Base-by-base conservation (phyloP, 2,329 filamentous ascomycete genomes). In the Beauveria scarabaeidicola region DNA sequence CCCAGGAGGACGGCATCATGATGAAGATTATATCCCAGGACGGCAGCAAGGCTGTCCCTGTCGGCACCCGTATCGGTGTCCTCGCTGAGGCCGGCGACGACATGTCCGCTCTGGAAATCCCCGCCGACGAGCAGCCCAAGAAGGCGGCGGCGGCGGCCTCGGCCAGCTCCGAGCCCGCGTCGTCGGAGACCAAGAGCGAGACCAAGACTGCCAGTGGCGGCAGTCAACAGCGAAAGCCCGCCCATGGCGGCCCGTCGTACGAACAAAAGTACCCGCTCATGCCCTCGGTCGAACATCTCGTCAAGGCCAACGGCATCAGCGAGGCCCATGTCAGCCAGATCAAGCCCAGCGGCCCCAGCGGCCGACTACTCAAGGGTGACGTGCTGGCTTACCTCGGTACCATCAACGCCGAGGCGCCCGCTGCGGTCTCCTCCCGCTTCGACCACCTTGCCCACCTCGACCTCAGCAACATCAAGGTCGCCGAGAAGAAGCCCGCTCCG, bases 331-430 rank as follows among this genome's bases (percentile, higher is more conserved):
- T 91, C 56, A 80, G 85, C 74, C 88, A 89, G 72, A 97, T 97
- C 72, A 88, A 86, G 57, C 88, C 91, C 6, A 93, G 90, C 21
- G 94, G 94, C 25, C 94, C 94, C 32, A 86, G 87, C 68, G 91
- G 92, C 61, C 87, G 94, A 62, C 79, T 99, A 58, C 81, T 99
- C 63, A 99, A 99, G 81, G 94, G 94, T 59, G 94, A 99, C 70
- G 88, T 99, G 7, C 84, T 99, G 58, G 92, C 91, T 52, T 94
- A 93, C 73, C 75, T 97, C 17, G 94, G 94, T 63, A 79, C 81
- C 66, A 90, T 97, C 68, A 79, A 87, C 62, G 78, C 85, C 63
- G 80, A 85, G 61, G 88, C 90, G 65, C 89, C 93, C 2, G 81
- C 83, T 23, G 79, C 85, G 62, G 81, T 91, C 66, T 88, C 89